Conservation (phyloP, 139 green algal genomes). For the Coelastrella sp. region DNA sequence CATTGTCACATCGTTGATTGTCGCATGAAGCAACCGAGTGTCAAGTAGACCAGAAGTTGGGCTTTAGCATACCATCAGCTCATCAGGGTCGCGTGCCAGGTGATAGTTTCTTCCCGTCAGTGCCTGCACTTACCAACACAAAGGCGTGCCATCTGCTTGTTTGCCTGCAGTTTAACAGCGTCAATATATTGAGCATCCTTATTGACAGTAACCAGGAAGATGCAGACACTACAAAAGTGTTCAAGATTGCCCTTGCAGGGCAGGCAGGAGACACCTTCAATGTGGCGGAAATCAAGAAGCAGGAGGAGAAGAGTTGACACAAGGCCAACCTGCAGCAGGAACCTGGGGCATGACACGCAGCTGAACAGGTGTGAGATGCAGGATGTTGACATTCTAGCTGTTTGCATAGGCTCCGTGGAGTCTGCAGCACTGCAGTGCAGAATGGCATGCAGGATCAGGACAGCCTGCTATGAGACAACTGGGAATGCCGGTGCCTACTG, state of each 20-base stretch:
- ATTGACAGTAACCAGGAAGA: conserved; percentile 77
- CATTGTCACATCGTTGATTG: too few species aligned
- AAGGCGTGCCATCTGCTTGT: neutral
- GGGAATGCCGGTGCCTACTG: too few species aligned
- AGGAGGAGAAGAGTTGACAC: conserved; percentile 62
- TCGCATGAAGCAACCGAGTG: too few species aligned
- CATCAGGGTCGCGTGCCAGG: too few species aligned
- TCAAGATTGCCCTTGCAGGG: conserved; percentile 75
- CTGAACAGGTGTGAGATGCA: neutral
- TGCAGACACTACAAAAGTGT: conserved; percentile 75
- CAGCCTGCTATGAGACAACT: too few species aligned
- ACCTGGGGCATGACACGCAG: neutral
- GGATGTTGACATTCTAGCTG: too few species aligned
- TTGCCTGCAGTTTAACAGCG: conserved; percentile 72
- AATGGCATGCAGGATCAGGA: too few species aligned
- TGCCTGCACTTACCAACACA: neutral
- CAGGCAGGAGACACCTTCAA: conserved; percentile 73
- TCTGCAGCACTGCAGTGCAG: too few species aligned
- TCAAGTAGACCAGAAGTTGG: too few species aligned
- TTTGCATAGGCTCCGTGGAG: too few species aligned
- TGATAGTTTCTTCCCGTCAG: neutral
- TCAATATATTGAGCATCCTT: conserved; percentile 78
- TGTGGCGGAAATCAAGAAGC: conserved; percentile 83
- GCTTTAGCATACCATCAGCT: too few species aligned
- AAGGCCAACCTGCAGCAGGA: neutral